Base-by-base conservation (phyloP, 208 protist genomes). In the Leishmania tarentolae region DNA sequence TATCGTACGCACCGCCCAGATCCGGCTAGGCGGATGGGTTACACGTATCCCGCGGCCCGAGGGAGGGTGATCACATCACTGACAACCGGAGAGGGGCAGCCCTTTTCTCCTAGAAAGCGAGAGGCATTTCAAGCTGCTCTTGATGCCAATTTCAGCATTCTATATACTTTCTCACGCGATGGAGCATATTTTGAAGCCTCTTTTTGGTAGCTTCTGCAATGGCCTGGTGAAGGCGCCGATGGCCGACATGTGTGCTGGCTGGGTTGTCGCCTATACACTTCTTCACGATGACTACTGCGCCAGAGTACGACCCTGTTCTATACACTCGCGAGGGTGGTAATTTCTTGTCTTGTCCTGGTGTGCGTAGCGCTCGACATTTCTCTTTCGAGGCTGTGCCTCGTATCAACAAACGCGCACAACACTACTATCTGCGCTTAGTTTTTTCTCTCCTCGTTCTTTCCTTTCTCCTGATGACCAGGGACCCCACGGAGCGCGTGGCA, bases 1-100 rank as follows among this genome's bases (percentile, higher is more conserved):
- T 98, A 86, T 81, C 87, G 17, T 88, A 92, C 68, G 90, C 93
- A 7, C 89, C 93, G 19, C 86, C 92, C 1, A 28, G 76, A 42
- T 69, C 85, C 13, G 68, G 56, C 73, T 87, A 78, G 76, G 37
- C 21, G 46, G 2, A 4, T 37, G 68, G 44, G 40, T 35, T 21
- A 50, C 17, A 0, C 1, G 11, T 37, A 35, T 72, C 42, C 19
- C 19, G 24, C 35, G 2, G n/a, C 0, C 47, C 35, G 31, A 17
- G 4, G 8, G 24, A 3, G 19, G 19, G 2, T 46, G 31, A 35
- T 40, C 19, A 8, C 37, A 9, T 35, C 37, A 21, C 21, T 21
- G 65, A n/a, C 15, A 7, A 28, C 65, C 5, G 37, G 24, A 11
- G 65, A 21, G 37, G 0, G 15, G 15, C 42, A 17, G 13, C 7